Evolutionary conservation across 2,329 filamentous ascomycete genomes (phyloP).

Genomic region (Epichloe sp.): DNA sequence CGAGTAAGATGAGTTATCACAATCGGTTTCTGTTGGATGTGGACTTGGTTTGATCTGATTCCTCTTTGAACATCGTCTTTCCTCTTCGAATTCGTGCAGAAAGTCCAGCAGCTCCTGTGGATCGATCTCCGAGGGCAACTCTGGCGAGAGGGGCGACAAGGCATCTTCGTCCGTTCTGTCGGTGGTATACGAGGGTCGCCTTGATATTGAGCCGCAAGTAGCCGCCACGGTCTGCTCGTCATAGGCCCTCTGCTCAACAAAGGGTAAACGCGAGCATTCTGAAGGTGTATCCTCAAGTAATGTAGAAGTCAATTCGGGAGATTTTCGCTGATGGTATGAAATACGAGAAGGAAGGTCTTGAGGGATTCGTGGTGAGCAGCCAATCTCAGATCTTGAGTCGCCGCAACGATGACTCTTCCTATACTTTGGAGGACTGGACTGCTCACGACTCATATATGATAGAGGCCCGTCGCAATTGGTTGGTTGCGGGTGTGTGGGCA

Average conservation of each 20-base stretch:
- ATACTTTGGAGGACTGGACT: neutral
- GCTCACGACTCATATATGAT: neutral
- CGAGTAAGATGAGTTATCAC: neutral
- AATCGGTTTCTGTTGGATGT: neutral
- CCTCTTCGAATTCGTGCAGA: slow-evolving; percentile 2
- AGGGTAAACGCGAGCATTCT: neutral
- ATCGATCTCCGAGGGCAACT: neutral
- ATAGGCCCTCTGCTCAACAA: neutral
- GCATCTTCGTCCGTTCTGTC: neutral
- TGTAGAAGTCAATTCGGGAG: neutral
- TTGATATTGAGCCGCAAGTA: slow-evolving; percentile 1
- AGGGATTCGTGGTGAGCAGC: neutral
- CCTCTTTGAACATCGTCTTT: neutral
- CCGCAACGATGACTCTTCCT: neutral
- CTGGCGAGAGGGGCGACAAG: neutral
- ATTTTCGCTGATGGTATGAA: neutral
- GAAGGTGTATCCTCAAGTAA: neutral
- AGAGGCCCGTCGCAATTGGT: neutral
- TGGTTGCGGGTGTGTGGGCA: neutral
- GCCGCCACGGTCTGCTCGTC: slow-evolving; percentile 1
- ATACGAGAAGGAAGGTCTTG: neutral
- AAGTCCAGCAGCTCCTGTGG: slow-evolving; percentile 6
- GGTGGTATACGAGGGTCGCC: neutral
- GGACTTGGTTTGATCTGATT: neutral
- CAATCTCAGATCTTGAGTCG: neutral